Evolutionary conservation across 2,329 filamentous ascomycete species (phyloP).

Genomic region (Cercospora zeae-maydis): DNA sequence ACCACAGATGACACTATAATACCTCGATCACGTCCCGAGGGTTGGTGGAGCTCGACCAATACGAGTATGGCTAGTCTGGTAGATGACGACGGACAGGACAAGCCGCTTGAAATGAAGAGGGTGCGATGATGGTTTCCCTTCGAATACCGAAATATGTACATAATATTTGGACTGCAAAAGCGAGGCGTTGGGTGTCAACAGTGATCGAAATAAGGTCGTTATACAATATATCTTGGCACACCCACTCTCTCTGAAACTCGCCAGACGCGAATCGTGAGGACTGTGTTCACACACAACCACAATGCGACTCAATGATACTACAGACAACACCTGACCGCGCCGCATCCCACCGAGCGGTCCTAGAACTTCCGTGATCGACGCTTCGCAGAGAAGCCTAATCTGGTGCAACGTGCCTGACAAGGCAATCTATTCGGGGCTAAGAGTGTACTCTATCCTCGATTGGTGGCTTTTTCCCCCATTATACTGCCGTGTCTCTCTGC

Average conservation of each 20-base stretch:
- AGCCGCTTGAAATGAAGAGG: constrained; percentile 1
- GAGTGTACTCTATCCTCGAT: background rate
- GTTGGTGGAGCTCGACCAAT: constrained; percentile 26
- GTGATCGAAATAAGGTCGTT: background rate
- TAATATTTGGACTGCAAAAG: background rate
- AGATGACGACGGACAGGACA: background rate
- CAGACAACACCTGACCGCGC: background rate
- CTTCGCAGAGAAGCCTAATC: background rate
- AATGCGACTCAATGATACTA: background rate
- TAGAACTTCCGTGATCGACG: background rate
- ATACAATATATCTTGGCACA: background rate
- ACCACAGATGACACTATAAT: constrained; percentile 24
- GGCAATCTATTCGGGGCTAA: background rate
- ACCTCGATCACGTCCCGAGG: constrained; percentile 19
- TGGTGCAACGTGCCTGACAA: background rate
- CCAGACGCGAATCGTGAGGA: background rate
- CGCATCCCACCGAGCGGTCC: background rate
- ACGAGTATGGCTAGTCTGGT: constrained; percentile 20
- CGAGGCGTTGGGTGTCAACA: background rate
- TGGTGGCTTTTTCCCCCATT: constrained; percentile 1
- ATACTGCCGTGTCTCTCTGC: background rate
- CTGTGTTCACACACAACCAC: background rate
- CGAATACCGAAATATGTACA: background rate
- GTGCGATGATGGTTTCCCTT: background rate
- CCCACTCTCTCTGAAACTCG: too few relatives aligned